Evolutionary conservation across 2,329 filamentous ascomycete species (phyloP), one percentile per base, ranked within the genome.

Genomic region (Aureobasidium sp.): DNA sequence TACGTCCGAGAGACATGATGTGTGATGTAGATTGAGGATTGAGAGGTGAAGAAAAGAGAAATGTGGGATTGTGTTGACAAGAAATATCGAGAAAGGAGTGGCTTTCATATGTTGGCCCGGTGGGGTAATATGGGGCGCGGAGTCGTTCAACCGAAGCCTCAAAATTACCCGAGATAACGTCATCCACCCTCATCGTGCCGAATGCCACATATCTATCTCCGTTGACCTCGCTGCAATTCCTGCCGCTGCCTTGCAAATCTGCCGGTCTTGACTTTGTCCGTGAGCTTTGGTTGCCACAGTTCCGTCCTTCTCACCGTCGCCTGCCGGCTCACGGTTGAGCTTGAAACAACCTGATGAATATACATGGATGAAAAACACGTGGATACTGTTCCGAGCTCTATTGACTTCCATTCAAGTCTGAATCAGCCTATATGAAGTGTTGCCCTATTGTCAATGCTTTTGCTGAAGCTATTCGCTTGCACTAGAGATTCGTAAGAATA

Each of bases 1-100:
- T 59, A 34, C 56, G 56, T 29, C 56, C 56, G 56, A 59, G 56
- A 59, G 56, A 59, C 56, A 59, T 59, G 56, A 59, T 59, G 20
- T 48, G 29, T 59, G 44, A 27, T 26, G 1, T 57, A 41, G n/a
- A 15, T 2, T 7, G 29, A 15, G 3, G 36, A 56, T 56, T 20
- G 26, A 32, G 24, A 12, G 5, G 10, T 53, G 6, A 13, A 46
- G 20, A 17, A 15, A 10, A 13, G 2, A 17, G 12, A 26, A 32
- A 20, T 29, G 26, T 10, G 36, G 32, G 52, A 1, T 37, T 55
- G 52, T 55, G 3, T 39, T 24, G 52, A 32, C 52, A 29, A 55
- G 37, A 43, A 44, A 36, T 37, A 24, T 17, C 20, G 34, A 39
- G 34, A 24, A 39, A 8, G 41, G 46, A 48, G 46, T 34, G 50